Base-by-base conservation (phyloP, 1,284 basidiomycete species). In the Apiotrichum siamense region DNA sequence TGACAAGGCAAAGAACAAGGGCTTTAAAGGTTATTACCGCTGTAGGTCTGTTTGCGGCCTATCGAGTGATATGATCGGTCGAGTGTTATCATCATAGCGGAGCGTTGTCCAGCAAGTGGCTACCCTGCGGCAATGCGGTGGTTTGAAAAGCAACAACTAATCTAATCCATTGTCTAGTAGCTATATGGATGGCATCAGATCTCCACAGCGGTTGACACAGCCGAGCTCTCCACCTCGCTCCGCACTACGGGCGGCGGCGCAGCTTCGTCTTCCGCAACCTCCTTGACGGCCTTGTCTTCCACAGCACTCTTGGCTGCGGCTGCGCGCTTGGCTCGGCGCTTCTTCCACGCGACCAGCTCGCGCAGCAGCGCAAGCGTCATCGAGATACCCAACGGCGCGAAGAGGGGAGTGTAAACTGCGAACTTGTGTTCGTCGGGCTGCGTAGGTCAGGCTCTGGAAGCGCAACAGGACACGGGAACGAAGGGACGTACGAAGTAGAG, bases 351-450 rank as follows among this genome's bases (percentile, higher is more conserved):
- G 29, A 75, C 63, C 13, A 86, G 49, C 71, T 92, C 88, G 61
- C 83, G 80, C 23, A 89, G 55, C 3, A 85, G 77, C 0, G 87
- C 83, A 1, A 88, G 83, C 6, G 90, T 50, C 44, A 97, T 74
- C 5, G 91, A 90, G 20, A 94, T 85, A 4, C 87, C 78, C 24
- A 90, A 80, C 46, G 88, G 91, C 3, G 88, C 91, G 66, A 97
- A 94, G 20, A 97, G 75, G 0, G 92, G 92, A 0, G 88, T 86
- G 69, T 96, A 96, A 4, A 97, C 88, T 1, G 91, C 91, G 69
- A 91, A 90, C 68, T 88, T 94, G 77, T 96, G 92, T 67, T 96
- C 91, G 24, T 88, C 85, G 23, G 92, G 92, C 33, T 17, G 50
- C n/a, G 39, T 24, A 44, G 15, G 25, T 21, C 5, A 25, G 32